phyloP scores from a whole-genome alignment of 2,329 filamentous ascomycete species.

The Ceratocystis diversiconidia region DNA sequence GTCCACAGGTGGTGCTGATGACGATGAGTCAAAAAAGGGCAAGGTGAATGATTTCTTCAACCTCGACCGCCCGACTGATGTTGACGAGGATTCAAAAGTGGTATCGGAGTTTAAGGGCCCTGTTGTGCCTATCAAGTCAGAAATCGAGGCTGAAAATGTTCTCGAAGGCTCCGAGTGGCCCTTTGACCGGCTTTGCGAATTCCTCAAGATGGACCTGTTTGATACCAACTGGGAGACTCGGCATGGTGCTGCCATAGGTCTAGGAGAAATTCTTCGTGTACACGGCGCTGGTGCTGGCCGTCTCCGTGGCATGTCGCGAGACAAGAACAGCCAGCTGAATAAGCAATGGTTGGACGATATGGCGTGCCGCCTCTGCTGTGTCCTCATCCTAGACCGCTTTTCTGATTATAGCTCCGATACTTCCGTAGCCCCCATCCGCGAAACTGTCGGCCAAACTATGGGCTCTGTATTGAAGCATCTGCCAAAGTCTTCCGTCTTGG shows the following conservation, averaged over 20 bases:
- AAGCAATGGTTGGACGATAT: constrained; percentile 83
- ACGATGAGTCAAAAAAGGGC: constrained; percentile 39
- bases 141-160: constrained; percentile 64
- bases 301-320: constrained; percentile 49
- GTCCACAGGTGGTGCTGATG: constrained; percentile 45
- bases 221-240: constrained; percentile 89
- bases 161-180: constrained; percentile 80
- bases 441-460: constrained; percentile 87
- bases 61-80: constrained; percentile 59
- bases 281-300: constrained; percentile 83
- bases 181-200: constrained; percentile 84
- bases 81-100: constrained; percentile 82
- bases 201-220: constrained; percentile 85
- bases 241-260: constrained; percentile 87
- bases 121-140: constrained; percentile 65
- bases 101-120: constrained; percentile 92
- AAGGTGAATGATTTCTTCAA: constrained; percentile 76
- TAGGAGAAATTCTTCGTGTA: constrained; percentile 81
- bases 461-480: constrained; percentile 81
- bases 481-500: constrained; percentile 61
- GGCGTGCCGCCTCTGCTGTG: constrained; percentile 85
- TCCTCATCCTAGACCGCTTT: constrained; percentile 94
- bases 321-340: constrained; percentile 68
- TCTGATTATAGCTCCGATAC: constrained; percentile 97
- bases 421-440: constrained; percentile 86